Evolutionary conservation across 768 basidiomycete genomes (phyloP), one percentile per base, ranked within the genome.

Genomic region (Rubroboletus satanas): DNA sequence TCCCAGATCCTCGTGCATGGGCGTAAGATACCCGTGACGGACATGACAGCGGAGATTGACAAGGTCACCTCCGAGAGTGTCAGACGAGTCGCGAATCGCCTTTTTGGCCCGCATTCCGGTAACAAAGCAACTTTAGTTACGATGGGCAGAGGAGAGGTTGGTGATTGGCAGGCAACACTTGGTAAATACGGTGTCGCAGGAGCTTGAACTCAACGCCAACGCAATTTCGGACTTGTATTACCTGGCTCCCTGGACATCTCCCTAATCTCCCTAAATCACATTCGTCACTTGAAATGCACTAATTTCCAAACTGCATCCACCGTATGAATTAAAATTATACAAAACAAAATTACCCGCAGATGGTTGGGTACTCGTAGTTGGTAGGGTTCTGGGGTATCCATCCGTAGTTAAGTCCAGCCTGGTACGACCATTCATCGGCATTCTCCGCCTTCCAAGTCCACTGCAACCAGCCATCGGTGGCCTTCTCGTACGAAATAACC

Each of bases 11-110:
- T 96, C 55, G 88, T 95, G 8, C 93, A 96, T 63, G 81, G 84
- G 54, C 84, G 89, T 62, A 93, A 90, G 70, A 80, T 97, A 39
- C 84, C 90, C 14, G 78, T 93, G n/a, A 77, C 83, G 10, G 94
- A 98, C 70, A 98, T 98, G 95, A 87, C 86, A 49, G 83, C 79
- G 6, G 86, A 86, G 66, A 90, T 98, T 57, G 91, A 93, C 71
- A 74, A 77, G 36, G 83, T 98, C 53, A 83, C 83, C 8, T 67
- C 84, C 1, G 78, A 82, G 42, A 85, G 88, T 54, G 75, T 98
- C 31, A 83, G 79, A 54, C 81, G 85, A 21, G 92, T 93, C 11
- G 93, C 93, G 5, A 75, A 74, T 23, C 83, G 87, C 28, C 71
- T 97, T 28, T 89, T 96, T 65, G 83, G 88, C 17, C 79, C 81